phyloP scores from a whole-genome alignment of 1,284 basidiomycete genomes.

The Pyrrhoderma noxium region DNA sequence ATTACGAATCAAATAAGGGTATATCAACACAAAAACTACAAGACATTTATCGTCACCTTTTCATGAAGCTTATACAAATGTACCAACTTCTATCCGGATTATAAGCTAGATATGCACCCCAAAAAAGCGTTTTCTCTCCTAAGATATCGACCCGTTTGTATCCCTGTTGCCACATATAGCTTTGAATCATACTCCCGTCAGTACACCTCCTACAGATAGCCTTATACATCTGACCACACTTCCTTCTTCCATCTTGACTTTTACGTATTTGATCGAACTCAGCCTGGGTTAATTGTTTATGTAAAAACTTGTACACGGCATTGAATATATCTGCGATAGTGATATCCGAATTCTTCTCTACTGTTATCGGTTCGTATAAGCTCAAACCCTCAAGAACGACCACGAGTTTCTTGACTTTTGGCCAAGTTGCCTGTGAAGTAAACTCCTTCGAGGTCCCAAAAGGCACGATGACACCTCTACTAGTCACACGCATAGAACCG shows the following conservation, averaged over 20 bases:
- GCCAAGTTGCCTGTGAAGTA: conserved; percentile 6
- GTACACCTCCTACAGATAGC: conserved; percentile 6
- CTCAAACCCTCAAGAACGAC: conserved; percentile 9
- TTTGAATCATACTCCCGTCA: conserved; percentile 2
- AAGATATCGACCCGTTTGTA: conserved; percentile 15
- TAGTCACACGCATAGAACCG: conserved; percentile 10
- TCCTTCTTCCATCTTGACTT: not conserved
- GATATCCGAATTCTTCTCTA: conserved; percentile 2
- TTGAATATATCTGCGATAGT: conserved; percentile 11
- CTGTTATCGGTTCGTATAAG: conserved; percentile 8
- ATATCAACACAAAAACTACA: no score
- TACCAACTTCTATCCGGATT: conserved; percentile 3
- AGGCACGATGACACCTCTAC: conserved; percentile 12
- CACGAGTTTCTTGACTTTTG: not conserved
- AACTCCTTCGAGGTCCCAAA: conserved; percentile 12
- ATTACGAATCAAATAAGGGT: no score
- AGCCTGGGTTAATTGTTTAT: conserved; percentile 7
- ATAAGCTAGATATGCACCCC: conserved; percentile 10
- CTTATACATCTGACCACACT: conserved; percentile 1
- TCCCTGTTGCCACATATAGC: conserved; percentile 7
- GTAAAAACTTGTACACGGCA: conserved; percentile 12
- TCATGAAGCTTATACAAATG: no score
- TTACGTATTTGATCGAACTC: conserved; percentile 1
- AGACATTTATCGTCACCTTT: not conserved
- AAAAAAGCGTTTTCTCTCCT: conserved; percentile 12